Conservation (phyloP, 345 rosid genomes). For the Hibiscus tridactylites region DNA sequence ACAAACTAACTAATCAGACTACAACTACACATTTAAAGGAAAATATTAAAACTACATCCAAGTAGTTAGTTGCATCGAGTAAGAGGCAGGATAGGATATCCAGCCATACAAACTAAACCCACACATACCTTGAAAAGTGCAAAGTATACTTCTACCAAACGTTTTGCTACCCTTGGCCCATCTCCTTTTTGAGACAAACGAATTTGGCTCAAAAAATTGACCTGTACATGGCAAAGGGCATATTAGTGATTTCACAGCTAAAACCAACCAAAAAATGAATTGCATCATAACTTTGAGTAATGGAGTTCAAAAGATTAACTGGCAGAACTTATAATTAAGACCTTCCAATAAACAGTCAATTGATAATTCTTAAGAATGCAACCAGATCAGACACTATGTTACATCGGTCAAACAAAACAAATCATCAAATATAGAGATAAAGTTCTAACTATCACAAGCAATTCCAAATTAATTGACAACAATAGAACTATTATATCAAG, state of each 20-base stretch:
- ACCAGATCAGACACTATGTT: neutral
- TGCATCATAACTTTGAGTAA: neutral
- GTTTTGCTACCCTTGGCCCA: slow-evolving; percentile 85
- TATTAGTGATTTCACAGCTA: neutral
- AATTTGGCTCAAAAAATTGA: slow-evolving; percentile 86
- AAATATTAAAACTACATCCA: neutral
- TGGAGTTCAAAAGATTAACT: neutral
- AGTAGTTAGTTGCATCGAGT: too few relatives aligned
- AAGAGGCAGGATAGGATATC: too few relatives aligned
- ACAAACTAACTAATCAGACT: neutral
- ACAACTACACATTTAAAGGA: neutral
- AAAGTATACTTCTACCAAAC: slow-evolving; percentile 83
- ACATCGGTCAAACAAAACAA: too few relatives aligned
- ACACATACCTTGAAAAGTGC: slow-evolving; percentile 77
- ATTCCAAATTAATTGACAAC: neutral
- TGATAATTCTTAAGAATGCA: neutral
- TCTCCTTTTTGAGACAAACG: slow-evolving; percentile 75
- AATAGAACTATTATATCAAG: neutral
- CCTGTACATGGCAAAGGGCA: slow-evolving; percentile 34
- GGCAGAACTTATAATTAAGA: neutral
- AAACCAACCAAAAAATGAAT: neutral
- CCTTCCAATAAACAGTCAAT: neutral
- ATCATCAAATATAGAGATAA: neutral
- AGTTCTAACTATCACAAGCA: neutral
- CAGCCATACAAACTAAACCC: neutral